Evolutionary conservation across 1,284 basidiomycete species (phyloP), one percentile per base, ranked within the genome.

Genomic region (Ustilago curta): DNA sequence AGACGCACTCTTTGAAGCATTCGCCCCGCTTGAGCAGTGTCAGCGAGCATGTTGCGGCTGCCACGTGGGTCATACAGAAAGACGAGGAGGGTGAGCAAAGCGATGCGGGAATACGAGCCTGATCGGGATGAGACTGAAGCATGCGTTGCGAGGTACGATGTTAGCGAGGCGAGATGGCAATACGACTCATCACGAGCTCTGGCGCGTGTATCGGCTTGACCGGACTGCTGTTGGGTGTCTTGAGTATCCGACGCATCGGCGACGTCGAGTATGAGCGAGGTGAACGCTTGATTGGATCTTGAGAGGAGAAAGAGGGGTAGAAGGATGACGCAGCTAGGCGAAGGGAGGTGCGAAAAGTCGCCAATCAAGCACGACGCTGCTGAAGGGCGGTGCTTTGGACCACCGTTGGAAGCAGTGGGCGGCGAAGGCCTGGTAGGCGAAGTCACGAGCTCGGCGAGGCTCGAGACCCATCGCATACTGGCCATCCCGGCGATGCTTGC

Each of bases 81-180:
- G 27, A 75, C 69, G 23, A 77, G 75, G 19, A 79, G 63, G 21
- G 55, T 60, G 31, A 81, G 72, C 43, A 82, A 63, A 3, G 60
- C 37, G 8, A 76, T 60, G 21, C 78, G 74, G 0, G 77, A 67
- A 35, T 79, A 82, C 4, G 73, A 70, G 5, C 53, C 55, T 0
- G 77, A 77, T 8, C 78, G 77, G 3, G 64, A 35, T 19, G 67
- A 73, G 44, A 69, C 61, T 4, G 77, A 71, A 3, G 77, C 75
- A 42, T 82, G 77, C 6, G 77, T 76, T 2, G 72, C 71, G 5
- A 82, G 60, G 40, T 80, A 82, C 37, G 80, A 76, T 6, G 77
- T 44, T 8, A 82, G 50, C 14, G 79, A 76, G 19, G 73, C 76
- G 19, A 82, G 42, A 4, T 68, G 55, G 53, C 67, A 59, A 47